Conservation (phyloP, 176 grass and related monocot genomes). For the Oryza punctata region DNA sequence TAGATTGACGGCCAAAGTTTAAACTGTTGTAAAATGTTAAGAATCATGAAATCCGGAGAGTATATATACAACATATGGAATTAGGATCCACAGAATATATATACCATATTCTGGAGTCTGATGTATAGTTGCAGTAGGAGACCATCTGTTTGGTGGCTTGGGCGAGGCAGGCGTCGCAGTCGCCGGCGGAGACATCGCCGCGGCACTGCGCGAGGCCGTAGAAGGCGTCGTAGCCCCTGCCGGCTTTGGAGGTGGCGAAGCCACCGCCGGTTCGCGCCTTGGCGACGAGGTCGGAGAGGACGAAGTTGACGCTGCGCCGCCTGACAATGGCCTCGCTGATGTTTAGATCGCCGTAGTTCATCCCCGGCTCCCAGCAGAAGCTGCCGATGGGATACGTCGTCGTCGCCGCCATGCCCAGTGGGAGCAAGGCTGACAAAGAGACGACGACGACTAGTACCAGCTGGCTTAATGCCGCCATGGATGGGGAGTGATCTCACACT, state of each 20-base stretch:
- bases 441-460: no score
- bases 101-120: slow-evolving; percentile 60
- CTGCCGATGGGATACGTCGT: slow-evolving; percentile 9
- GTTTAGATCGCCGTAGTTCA: no score
- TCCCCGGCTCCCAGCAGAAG: slow-evolving; percentile 22
- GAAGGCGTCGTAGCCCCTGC: slow-evolving; percentile 22
- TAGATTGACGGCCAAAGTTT: no score
- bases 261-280: slow-evolving; percentile 42
- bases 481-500: no score
- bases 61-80: no score
- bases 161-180: slow-evolving; percentile 57
- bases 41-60: no score
- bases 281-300: slow-evolving; percentile 61
- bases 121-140: slow-evolving; percentile 34
- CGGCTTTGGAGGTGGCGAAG: slow-evolving; percentile 1
- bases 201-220: slow-evolving; percentile 77
- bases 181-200: slow-evolving; percentile 53
- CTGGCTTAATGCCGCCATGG: no score
- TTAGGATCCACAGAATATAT: no score
- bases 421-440: no score
- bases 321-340: background rate
- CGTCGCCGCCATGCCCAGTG: no score
- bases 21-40: no score
- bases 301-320: slow-evolving; percentile 38
- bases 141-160: slow-evolving; percentile 61